These are phyloP conservation scores for Lobosporangium transversale DNA, from an alignment of 192 early-diverging fungal species.

Conservation along the genomic window DNA sequence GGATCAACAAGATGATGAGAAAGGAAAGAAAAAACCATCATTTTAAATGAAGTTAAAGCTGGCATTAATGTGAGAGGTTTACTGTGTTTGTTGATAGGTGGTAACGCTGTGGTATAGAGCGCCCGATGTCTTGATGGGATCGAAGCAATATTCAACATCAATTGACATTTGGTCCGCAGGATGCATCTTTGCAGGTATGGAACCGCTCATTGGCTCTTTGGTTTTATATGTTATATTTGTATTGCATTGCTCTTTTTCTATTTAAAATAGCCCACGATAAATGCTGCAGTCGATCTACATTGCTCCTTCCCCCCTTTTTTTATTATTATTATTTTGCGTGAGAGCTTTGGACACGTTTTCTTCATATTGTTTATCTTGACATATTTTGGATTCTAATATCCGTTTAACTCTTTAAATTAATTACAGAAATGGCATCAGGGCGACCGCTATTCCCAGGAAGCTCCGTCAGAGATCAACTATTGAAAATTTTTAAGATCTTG, in stretches of 20 bases:
- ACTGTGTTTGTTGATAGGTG: slow-evolving; percentile 56
- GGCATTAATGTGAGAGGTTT: not conserved
- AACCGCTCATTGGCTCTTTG: too few species aligned
- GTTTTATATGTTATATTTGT: too few species aligned
- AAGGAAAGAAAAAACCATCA: not conserved
- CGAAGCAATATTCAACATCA: slow-evolving; percentile 86
- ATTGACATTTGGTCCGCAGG: slow-evolving; percentile 91
- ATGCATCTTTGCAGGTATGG: slow-evolving; percentile 83
- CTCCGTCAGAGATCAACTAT: slow-evolving; percentile 86
- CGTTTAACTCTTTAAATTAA: too few species aligned
- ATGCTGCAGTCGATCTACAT: too few species aligned
- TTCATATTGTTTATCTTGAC: too few species aligned
- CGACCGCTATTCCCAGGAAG: slow-evolving; percentile 92
- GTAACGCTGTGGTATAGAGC: slow-evolving; percentile 93
- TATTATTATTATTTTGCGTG: too few species aligned
- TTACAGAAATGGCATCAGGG: slow-evolving; percentile 91
- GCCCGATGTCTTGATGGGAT: slow-evolving; percentile 89
- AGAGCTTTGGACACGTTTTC: too few species aligned
- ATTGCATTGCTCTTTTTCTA: too few species aligned
- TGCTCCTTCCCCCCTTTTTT: too few species aligned
- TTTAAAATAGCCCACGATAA: too few species aligned
- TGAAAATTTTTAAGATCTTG: slow-evolving; percentile 91
- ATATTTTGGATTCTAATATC: too few species aligned
- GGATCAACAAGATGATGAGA: not conserved
- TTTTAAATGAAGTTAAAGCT: not conserved